Conservation (phyloP, 441 rosid species). For the Populus trichocarpa region DNA sequence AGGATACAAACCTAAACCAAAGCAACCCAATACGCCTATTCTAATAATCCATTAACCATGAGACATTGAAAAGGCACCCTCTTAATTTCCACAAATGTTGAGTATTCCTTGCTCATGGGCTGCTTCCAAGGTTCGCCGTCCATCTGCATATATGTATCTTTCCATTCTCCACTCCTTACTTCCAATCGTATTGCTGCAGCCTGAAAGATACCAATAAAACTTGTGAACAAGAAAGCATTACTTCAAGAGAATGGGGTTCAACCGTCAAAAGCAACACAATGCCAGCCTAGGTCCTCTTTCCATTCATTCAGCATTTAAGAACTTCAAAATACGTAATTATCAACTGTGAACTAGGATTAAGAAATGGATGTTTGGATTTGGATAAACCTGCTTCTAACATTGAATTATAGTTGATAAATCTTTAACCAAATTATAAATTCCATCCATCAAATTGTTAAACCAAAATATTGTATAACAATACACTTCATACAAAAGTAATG, state of each 20-base stretch:
- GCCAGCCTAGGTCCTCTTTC: not conserved
- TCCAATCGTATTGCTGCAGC: slow-evolving; percentile 85
- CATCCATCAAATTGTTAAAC: not conserved
- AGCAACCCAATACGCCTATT: slow-evolving; percentile 17
- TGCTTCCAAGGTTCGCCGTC: slow-evolving; percentile 99
- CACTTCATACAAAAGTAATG: not conserved
- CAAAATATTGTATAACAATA: not conserved
- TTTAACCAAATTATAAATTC: not conserved
- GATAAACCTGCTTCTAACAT: not conserved
- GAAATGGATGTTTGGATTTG: not conserved
- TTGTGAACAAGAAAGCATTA: not conserved
- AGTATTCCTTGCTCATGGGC: slow-evolving; percentile 62
- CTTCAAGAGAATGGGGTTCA: not conserved
- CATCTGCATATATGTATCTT: slow-evolving; percentile 89
- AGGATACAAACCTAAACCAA: not conserved
- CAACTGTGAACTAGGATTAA: not conserved
- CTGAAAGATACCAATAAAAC: slow-evolving; percentile 27
- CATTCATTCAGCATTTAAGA: not conserved
- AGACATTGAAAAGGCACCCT: slow-evolving; percentile 72
- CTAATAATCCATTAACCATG: slow-evolving; percentile 72
- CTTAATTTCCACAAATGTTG: slow-evolving; percentile 74
- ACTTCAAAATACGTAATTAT: not conserved
- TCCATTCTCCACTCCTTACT: slow-evolving; percentile 88
- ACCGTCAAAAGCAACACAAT: not conserved
- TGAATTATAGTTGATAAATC: not conserved